A percentile compares a stretch with the other conserved stretches of the same genome.
phyloP scores from a whole-genome alignment of 805 yeast species.

The Teunomyces funiuensis region DNA sequence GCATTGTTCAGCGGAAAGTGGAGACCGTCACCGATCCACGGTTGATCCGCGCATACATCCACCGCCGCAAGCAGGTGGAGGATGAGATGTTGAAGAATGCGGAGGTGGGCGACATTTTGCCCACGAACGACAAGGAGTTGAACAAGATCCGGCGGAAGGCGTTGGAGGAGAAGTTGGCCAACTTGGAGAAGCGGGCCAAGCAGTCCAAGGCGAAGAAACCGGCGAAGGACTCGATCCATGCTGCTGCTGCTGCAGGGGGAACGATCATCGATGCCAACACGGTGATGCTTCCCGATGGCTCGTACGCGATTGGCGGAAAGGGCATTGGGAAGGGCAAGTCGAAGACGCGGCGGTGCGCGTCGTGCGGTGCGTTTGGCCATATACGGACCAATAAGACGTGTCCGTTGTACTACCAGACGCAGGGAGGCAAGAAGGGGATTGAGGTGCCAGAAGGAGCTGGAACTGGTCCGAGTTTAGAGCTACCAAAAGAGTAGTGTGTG shows the following conservation, averaged over 20 bases:
- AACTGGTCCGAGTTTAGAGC: too few relatives aligned
- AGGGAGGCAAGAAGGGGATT: slow-evolving; percentile 24
- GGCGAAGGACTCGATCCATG: slow-evolving; percentile 32
- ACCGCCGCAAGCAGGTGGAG: slow-evolving; percentile 64
- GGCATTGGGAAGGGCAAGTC: slow-evolving; percentile 73
- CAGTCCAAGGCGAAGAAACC: slow-evolving; percentile 34
- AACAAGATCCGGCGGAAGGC: slow-evolving; percentile 74
- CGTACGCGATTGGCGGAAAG: slow-evolving; percentile 55
- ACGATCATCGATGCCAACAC: slow-evolving; percentile 44
- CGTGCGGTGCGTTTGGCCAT: slow-evolving; percentile 95
- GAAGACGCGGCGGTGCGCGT: slow-evolving; percentile 81
- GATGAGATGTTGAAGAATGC: slow-evolving; percentile 53
- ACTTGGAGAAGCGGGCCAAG: slow-evolving; percentile 64
- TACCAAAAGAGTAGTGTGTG: too few relatives aligned
- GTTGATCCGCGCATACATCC: slow-evolving; percentile 80
- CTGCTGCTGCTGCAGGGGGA: slow-evolving; percentile 45
- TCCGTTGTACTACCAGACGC: slow-evolving; percentile 64
- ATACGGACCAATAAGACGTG: slow-evolving; percentile 87
- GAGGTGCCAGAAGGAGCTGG: background rate
- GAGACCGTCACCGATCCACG: slow-evolving; percentile 83
- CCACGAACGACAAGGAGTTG: slow-evolving; percentile 82
- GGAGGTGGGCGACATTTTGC: slow-evolving; percentile 68
- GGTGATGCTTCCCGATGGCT: slow-evolving; percentile 43
- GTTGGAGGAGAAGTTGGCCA: slow-evolving; percentile 80
- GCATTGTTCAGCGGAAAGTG: slow-evolving; percentile 76